phyloP scores from a whole-genome alignment of 352 stramenopile species.

The Globisporangium splendens region DNA sequence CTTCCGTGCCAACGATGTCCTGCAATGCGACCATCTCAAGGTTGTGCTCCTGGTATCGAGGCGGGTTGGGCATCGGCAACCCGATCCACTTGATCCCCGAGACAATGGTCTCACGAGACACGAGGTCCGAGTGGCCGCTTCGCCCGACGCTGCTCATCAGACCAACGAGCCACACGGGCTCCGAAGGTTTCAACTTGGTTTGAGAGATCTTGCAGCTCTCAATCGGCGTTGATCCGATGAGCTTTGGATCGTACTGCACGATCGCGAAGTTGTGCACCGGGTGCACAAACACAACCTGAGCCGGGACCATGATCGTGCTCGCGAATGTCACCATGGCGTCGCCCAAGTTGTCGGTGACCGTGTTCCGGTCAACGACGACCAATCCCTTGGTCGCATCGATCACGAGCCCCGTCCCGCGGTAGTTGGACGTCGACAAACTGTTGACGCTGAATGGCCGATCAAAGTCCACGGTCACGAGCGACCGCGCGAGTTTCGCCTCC shows the following conservation, averaged over 20 bases:
- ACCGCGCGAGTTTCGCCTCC: slow-evolving; percentile 79
- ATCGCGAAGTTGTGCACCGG: slow-evolving; percentile 93
- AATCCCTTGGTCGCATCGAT: slow-evolving; percentile 85
- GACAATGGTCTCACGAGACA: slow-evolving; percentile 84
- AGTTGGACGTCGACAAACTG: slow-evolving; percentile 82
- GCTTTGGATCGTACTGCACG: slow-evolving; percentile 88
- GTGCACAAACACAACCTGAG: slow-evolving; percentile 89
- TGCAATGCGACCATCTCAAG: slow-evolving; percentile 85
- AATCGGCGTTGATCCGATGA: slow-evolving; percentile 81
- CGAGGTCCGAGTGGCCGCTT: slow-evolving; percentile 75
- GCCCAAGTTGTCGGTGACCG: slow-evolving; percentile 84
- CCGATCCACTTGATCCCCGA: slow-evolving; percentile 85
- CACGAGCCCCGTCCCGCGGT: slow-evolving; percentile 84
- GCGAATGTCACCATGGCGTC: slow-evolving; percentile 90
- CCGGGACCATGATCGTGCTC: slow-evolving; percentile 86
- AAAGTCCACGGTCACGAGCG: slow-evolving; percentile 83
- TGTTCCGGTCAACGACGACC: slow-evolving; percentile 92
- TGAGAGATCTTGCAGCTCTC: slow-evolving; percentile 71
- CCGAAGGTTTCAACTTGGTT: slow-evolving; percentile 56
- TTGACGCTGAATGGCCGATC: slow-evolving; percentile 85
- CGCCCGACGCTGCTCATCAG: slow-evolving; percentile 80
- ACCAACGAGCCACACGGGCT: slow-evolving; percentile 83
- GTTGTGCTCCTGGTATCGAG: slow-evolving; percentile 86
- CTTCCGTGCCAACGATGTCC: slow-evolving; percentile 79
- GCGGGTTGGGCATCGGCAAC: slow-evolving; percentile 75